Evolutionary conservation across 768 basidiomycete genomes (phyloP), one percentile per base, ranked within the genome.

Genomic region (Saitozyma podzolica): DNA sequence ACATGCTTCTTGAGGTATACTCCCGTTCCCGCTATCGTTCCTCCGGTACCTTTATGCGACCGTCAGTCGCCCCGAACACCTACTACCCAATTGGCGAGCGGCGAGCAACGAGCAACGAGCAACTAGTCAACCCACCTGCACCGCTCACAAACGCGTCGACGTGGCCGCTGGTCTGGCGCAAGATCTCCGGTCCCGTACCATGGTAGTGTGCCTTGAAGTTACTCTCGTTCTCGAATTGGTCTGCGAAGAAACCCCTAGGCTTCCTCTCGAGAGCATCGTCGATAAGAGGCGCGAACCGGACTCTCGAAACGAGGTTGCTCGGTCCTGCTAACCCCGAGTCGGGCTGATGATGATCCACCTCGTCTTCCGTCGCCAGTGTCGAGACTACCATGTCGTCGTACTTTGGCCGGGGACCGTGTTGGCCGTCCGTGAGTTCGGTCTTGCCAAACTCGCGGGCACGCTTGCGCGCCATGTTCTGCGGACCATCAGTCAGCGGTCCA

Each of bases 141-240:
- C 95, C 95, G 39, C 88, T 86, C 48, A 98, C 88, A 71, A 97
- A 97, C 7, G 88, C 92, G 73, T 90, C 84, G 0, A 96, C 64
- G 37, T 81, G 80, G 10, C 93, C 93, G 71, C 87, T 88, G 8
- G 91, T 92, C 76, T 99, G 96, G 49, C 88, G 83, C 89, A 92
- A 92, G 41, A 98, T 91, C 81, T 98, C 96, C 0, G 92, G 93
- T 0, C 91, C 96, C 0, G 96, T 97, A 7, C 91, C 91, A 41
- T 85, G 80, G 66, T 85, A 91, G 76, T 99, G 96, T 0, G 95
- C 92, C 58, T 88, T 84, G 76, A 87, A 92, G 72, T 99, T 98
- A 72, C 89, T 91, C 70, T 83, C 85, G 77, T 94, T 98, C 89
- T 97, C 95, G 62, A 99, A 98, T 80, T 99, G 96, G 76, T 99